Conservation (phyloP, 2,329 filamentous ascomycete genomes). For the Paraphoma chrysanthemicola region DNA sequence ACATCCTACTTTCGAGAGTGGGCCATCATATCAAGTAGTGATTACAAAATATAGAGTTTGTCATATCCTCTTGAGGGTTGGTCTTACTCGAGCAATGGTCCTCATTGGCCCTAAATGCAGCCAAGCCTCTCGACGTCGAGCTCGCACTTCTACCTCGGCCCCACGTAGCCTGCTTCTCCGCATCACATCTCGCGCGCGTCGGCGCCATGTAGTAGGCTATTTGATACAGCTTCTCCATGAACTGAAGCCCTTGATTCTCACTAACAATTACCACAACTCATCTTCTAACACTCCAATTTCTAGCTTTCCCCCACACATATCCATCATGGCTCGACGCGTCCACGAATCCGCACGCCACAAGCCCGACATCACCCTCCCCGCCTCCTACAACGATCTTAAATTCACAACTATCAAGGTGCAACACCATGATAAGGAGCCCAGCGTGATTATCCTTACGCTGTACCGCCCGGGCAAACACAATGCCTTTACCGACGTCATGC, state of each 20-base stretch:
- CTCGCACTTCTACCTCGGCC: not conserved
- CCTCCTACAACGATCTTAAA: conserved; percentile 49
- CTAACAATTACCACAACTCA: not conserved
- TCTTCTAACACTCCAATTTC: not conserved
- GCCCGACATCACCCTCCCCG: conserved; percentile 39
- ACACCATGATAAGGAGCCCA: conserved; percentile 54
- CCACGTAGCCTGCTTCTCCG: conserved; percentile 9
- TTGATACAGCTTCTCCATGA: too few species aligned
- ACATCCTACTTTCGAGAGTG: too few species aligned
- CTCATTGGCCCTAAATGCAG: not conserved
- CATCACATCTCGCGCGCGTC: not conserved
- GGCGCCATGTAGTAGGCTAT: conserved; percentile 10
- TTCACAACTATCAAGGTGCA: conserved; percentile 51
- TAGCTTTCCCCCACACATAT: not conserved
- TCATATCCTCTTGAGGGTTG: not conserved
- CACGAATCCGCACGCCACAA: conserved; percentile 23
- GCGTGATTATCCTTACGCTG: conserved; percentile 68
- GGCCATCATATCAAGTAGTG: too few species aligned
- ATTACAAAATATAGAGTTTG: not conserved
- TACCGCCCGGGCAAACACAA: conserved; percentile 71
- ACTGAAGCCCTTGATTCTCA: not conserved
- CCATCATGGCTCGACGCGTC: conserved; percentile 14
- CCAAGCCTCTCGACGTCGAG: conserved; percentile 9
- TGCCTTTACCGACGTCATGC: conserved; percentile 73
- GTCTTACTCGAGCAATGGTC: not conserved